Evolutionary conservation across 2,329 filamentous ascomycete genomes (phyloP), one percentile per base, ranked within the genome.

Genomic region (Monosporascus cannonballus): DNA sequence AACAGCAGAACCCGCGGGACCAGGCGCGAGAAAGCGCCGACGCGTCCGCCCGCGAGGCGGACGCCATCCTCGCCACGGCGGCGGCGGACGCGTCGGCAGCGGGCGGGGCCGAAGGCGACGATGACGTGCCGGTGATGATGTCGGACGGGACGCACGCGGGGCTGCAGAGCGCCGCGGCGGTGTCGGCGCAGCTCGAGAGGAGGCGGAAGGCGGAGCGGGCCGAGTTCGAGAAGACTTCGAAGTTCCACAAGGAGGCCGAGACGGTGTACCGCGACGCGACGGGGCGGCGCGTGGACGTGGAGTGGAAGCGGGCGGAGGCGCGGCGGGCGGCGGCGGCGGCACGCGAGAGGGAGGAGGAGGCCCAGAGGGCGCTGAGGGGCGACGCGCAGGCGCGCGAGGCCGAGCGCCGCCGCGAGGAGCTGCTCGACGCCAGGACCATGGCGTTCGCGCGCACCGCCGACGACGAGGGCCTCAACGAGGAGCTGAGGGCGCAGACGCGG

Each of bases 181-280:
- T 96, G 20, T 84, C 84, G 0, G 83, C 82, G 7, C 84, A 87
- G 60, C 74, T 87, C 5, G 76, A 81, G 61, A 80, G 82, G 64
- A 84, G 88, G 17, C 83, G 86, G 58, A 80, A 77, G 1, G 56
- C 55, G 15, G 64, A 66, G 55, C 58, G 57, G 30, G 59, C 54
- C 18, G 60, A 63, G 24, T 62, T 54, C 62, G 62, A 63, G 54
- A 15, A 49, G 34, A n/a, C 41, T 27, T 5, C 42, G 27, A 8
- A 37, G 46, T 1, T 17, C 55, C 69, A 70, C n/a, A 72, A 72
- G 15, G 80, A 81, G 34, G 80, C 86, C 62, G 90, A 96, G 71
- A 96, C 93, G 0, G 91, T 96, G 24, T 96, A 97, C 69, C 88
- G 94, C 62, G 94, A 99, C 71, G 94, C 95, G 11, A 94, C 89